Percentiles rank a stretch among this genome's conserved stretches.
Evolutionary conservation across 2,329 filamentous ascomycete genomes (phyloP).

Genomic region (Corinectria fuckeliana): DNA sequence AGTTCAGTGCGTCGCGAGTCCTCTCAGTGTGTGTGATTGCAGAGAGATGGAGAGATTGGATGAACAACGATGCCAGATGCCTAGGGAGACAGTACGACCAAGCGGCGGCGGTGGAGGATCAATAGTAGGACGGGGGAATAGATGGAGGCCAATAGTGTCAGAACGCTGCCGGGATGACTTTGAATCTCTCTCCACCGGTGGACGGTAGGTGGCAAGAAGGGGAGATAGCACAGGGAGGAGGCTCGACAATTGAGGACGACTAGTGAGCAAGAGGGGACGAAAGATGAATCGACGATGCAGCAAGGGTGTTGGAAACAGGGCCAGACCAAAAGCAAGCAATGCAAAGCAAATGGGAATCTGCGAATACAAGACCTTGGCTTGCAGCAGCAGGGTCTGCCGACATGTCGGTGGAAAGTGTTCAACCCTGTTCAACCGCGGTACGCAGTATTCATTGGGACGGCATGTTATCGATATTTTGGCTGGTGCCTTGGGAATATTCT

Average conservation of each 20-base stretch:
- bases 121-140: too few species aligned
- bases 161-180: constrained; percentile 3
- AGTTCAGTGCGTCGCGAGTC: constrained; percentile 16
- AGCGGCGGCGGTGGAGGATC: too few species aligned
- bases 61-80: background rate
- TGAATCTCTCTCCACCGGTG: constrained; percentile 3
- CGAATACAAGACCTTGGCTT: background rate
- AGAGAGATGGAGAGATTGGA: background rate
- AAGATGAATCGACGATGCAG: background rate
- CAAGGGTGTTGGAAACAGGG: background rate
- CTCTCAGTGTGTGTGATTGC: constrained; percentile 9
- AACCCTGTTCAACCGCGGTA: constrained; percentile 2
- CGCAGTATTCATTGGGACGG: background rate
- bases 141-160: constrained; percentile 7
- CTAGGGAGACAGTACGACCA: too few species aligned
- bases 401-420: background rate
- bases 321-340: background rate
- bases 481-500: background rate
- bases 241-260: background rate
- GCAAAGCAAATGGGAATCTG: background rate
- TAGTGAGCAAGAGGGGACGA: background rate
- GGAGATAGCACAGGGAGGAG: background rate
- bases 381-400: constrained; percentile 13
- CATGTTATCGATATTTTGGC: background rate
- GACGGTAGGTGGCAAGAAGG: background rate